These are phyloP conservation scores for Colletotrichum chlorophyti DNA, from an alignment of 2,329 filamentous ascomycete genomes.

Conservation along the genomic window DNA sequence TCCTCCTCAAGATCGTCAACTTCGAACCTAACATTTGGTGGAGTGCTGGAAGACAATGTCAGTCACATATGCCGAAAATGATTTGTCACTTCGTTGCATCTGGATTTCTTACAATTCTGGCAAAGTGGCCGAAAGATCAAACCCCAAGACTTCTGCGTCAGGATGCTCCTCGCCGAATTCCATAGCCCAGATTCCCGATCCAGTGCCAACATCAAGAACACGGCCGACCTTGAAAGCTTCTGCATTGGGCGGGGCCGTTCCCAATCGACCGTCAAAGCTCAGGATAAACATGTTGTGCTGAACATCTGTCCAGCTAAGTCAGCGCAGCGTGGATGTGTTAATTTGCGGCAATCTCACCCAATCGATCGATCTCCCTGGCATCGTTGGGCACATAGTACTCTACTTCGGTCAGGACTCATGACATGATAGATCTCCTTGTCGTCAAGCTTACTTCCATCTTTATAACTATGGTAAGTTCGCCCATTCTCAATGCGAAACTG, in stretches of 20 bases:
- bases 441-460: conserved; percentile 7
- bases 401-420: not conserved
- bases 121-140: conserved; percentile 50
- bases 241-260: conserved; percentile 26
- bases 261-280: conserved; percentile 33
- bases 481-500: conserved; percentile 12
- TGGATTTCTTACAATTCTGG: conserved; percentile 41
- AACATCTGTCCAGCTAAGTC: too few relatives aligned
- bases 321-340: too few relatives aligned
- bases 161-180: conserved; percentile 47
- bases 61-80: too few relatives aligned
- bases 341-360: too few relatives aligned
- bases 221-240: conserved; percentile 8
- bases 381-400: conserved; percentile 8
- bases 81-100: conserved; percentile 9
- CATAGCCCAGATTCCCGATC: conserved; percentile 52
- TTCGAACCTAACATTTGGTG: conserved; percentile 55
- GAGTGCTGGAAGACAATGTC: conserved; percentile 49
- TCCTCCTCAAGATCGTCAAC: conserved; percentile 48
- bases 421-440: not conserved
- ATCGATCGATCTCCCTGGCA: conserved; percentile 8
- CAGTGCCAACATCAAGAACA: conserved; percentile 55
- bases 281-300: conserved; percentile 35
- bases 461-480: conserved; percentile 30
- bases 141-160: conserved; percentile 41